Base-by-base conservation (phyloP, 208 protist species). In the Trypanosoma platydactyli region DNA sequence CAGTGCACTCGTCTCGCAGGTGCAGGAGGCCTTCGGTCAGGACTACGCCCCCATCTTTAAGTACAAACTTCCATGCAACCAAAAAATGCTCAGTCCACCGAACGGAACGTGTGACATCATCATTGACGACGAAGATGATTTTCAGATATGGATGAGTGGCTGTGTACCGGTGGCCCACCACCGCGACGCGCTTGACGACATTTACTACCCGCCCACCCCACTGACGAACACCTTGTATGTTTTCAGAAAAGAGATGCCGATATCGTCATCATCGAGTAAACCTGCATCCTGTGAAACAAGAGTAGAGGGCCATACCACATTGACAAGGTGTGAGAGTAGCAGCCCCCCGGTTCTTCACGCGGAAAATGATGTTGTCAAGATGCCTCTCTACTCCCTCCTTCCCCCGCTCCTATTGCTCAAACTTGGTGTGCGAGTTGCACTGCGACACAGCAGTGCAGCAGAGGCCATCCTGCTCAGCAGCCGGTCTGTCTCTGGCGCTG, bases 1-100 rank as follows among this genome's bases (percentile, higher is more conserved):
- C 63, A 45, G 11, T 15, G 71, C 24, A 12, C 68, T 76, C 16
- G 67, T 76, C 12, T n/a, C 56, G 1, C 51, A 68, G 7, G 57
- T 77, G 13, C 70, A 56, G 57, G 67, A 82, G 4, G 61, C 68
- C 0, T 83, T 64, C 44, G 72, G 77, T 3, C 51, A 55, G 3
- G 65, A 76, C 16, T 79, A 79, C 53, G 29, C 60, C 15, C 77
- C 77, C 29, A 71, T 79, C n/a, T 83, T 83, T 25, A 79, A 76
- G 46, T 83, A 83, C 49, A 70, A 68, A 46, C 49, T 83, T 5
- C 52, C 64, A 30, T 59, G 46, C 61, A 68, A 65, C 44, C 74
- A 61, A 56, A 75, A 64, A 11, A 40, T 42, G 45, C 2, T 59
- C 27, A 54, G 55, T 22, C 55, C 56, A 12, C 75, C 68, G 38